Conservation (phyloP, 2,329 filamentous ascomycete species). For the Epichloe brachyelytri region DNA sequence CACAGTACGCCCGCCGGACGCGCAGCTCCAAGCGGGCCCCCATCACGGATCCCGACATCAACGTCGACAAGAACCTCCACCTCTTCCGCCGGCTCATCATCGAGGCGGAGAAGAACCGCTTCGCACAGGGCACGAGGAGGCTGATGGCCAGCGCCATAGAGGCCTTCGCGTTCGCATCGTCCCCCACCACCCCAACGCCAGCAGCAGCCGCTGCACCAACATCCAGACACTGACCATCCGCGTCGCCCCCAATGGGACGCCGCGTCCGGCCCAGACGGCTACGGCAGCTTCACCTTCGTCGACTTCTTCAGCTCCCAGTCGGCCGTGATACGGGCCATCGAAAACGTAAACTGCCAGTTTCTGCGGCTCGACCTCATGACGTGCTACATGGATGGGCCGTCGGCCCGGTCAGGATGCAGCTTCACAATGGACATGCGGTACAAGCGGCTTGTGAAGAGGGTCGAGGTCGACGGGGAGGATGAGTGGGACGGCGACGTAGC, state of each 20-base stretch:
- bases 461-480: not conserved
- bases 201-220: constrained; percentile 9
- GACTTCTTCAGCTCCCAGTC: constrained; percentile 21
- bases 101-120: constrained; percentile 29
- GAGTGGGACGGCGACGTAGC: constrained; percentile 11
- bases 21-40: not conserved
- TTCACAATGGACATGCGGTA: constrained; percentile 9
- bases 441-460: not conserved
- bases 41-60: constrained; percentile 12
- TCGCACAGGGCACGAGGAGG: constrained; percentile 10
- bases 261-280: not conserved
- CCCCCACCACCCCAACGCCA: constrained; percentile 1
- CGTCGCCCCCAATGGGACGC: constrained; percentile 19
- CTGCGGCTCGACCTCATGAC: constrained; percentile 23
- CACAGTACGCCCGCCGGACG: not conserved
- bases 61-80: constrained; percentile 22
- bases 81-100: constrained; percentile 30
- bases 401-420: constrained; percentile 1
- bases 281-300: constrained; percentile 20
- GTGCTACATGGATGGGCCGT: constrained; percentile 1
- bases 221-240: constrained; percentile 31
- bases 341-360: constrained; percentile 21
- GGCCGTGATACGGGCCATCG: constrained; percentile 18
- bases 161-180: constrained; percentile 17
- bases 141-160: constrained; percentile 24